Evolutionary conservation across 2,329 filamentous ascomycete species (phyloP).

Genomic region (Fusarium setosum): DNA sequence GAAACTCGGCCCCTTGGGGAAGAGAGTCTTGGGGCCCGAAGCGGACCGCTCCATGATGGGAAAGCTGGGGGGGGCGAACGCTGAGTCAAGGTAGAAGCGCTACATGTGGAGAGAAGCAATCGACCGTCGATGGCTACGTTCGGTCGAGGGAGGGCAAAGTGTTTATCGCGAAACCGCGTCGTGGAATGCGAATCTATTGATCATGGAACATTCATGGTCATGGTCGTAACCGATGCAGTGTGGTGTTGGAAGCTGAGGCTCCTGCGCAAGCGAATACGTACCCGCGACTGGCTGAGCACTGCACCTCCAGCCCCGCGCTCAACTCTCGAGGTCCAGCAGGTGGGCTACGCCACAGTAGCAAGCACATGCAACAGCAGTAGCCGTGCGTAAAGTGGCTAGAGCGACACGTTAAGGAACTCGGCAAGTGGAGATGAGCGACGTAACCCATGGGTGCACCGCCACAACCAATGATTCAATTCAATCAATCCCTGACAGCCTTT

Average conservation of each 20-base stretch:
- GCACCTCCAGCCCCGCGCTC: constrained; percentile 22
- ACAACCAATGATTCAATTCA: constrained; percentile 12
- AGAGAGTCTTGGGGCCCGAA: constrained; percentile 72
- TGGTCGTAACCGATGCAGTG: constrained; percentile 9
- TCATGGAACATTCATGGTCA: constrained; percentile 32
- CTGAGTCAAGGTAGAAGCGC: constrained; percentile 34
- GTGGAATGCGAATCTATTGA: constrained; percentile 24
- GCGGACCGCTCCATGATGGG: constrained; percentile 56
- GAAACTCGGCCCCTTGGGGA: constrained; percentile 84
- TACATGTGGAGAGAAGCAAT: constrained; percentile 45
- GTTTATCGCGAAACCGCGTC: constrained; percentile 17
- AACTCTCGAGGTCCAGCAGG: constrained; percentile 1
- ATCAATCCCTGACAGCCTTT: constrained; percentile 28
- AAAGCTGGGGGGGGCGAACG: constrained; percentile 29
- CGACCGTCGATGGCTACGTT: not conserved
- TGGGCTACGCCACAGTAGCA: constrained; percentile 40
- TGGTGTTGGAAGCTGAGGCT: constrained; percentile 17
- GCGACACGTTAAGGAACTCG: constrained; percentile 8
- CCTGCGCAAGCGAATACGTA: constrained; percentile 17
- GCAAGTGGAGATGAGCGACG: constrained; percentile 41
- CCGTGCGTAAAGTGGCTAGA: constrained; percentile 1
- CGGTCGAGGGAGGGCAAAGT: constrained; percentile 8
- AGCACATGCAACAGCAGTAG: constrained; percentile 23
- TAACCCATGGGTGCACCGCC: constrained; percentile 40
- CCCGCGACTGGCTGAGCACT: constrained; percentile 20